These are phyloP conservation scores for Candolleomyces aberdarensis DNA, from an alignment of 768 basidiomycete species.

Conservation along the genomic window DNA sequence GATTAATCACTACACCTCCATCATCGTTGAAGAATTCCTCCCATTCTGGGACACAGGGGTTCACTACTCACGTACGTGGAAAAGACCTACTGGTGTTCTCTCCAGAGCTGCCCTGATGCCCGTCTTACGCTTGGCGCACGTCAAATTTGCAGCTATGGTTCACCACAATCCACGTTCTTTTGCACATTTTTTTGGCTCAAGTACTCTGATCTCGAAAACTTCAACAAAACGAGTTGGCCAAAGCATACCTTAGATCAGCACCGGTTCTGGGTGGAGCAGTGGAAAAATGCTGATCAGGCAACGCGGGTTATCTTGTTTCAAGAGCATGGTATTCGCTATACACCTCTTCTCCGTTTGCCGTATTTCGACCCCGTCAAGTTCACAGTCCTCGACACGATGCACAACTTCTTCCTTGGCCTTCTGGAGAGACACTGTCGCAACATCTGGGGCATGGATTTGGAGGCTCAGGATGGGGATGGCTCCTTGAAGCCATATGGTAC, in stretches of 20 bases:
- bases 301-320: constrained; percentile 9
- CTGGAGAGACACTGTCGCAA: constrained; percentile 2
- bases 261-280: constrained; percentile 18
- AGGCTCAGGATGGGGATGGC: constrained; percentile 15
- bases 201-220: not conserved
- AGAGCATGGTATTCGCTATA: constrained; percentile 14
- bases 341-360: constrained; percentile 18
- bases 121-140: constrained; percentile 24
- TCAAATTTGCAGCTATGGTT: constrained; percentile 20
- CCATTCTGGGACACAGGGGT: constrained; percentile 26
- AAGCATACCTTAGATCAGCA: not conserved
- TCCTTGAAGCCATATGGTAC: constrained; percentile 3
- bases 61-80: constrained; percentile 15
- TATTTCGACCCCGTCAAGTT: constrained; percentile 27
- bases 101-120: constrained; percentile 22
- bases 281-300: constrained; percentile 4
- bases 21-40: constrained; percentile 31
- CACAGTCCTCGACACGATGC: constrained; percentile 29
- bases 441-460: constrained; percentile 17
- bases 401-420: constrained; percentile 14
- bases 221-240: not conserved
- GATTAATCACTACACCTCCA: constrained; percentile 30
- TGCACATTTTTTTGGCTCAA: not conserved
- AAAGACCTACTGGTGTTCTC: constrained; percentile 16
- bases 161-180: constrained; percentile 12